Evolutionary conservation across 1,139 yeast species (phyloP).

Genomic region (Nakaseomyces bracarensis): DNA sequence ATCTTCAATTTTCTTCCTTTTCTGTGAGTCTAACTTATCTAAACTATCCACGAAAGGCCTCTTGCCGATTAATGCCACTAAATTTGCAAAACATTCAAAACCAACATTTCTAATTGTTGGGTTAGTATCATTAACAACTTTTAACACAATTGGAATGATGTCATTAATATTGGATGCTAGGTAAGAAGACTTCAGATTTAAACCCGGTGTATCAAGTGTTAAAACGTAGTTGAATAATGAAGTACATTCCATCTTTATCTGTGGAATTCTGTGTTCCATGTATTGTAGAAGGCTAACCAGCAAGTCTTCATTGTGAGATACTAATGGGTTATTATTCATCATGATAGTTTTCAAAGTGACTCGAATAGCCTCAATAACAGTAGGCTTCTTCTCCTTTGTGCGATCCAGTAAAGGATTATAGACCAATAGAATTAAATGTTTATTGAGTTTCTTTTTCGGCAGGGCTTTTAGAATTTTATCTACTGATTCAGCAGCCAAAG

Average conservation of each 20-base stretch:
- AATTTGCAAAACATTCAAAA: conserved; percentile 69
- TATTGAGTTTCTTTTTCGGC: conserved; percentile 40
- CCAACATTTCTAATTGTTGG: conserved; percentile 79
- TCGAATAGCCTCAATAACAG: conserved; percentile 63
- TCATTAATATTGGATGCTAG: conserved; percentile 36
- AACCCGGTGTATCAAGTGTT: conserved; percentile 42
- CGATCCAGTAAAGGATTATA: conserved; percentile 67
- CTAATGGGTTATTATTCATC: conserved; percentile 18
- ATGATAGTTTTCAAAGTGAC: conserved; percentile 62
- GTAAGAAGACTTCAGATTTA: conserved; percentile 16
- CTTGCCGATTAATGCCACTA: conserved; percentile 72
- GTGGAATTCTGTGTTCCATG: conserved; percentile 76
- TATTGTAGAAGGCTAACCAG: conserved; percentile 53
- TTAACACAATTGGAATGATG: conserved; percentile 30
- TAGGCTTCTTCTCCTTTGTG: conserved; percentile 77
- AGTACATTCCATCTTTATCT: conserved; percentile 62
- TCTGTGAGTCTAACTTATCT: conserved; percentile 66
- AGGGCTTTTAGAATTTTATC: conserved; percentile 61
- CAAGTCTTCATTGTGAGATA: conserved; percentile 42
- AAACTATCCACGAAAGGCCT: conserved; percentile 39
- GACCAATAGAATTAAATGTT: conserved; percentile 45
- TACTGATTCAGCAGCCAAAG: conserved; percentile 65
- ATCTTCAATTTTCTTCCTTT: conserved; percentile 59
- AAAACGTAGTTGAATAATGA: conserved; percentile 61
- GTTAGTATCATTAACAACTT: conserved; percentile 69